Base-by-base conservation (phyloP, 2,329 filamentous ascomycete genomes). In the Grosmannia huntii region DNA sequence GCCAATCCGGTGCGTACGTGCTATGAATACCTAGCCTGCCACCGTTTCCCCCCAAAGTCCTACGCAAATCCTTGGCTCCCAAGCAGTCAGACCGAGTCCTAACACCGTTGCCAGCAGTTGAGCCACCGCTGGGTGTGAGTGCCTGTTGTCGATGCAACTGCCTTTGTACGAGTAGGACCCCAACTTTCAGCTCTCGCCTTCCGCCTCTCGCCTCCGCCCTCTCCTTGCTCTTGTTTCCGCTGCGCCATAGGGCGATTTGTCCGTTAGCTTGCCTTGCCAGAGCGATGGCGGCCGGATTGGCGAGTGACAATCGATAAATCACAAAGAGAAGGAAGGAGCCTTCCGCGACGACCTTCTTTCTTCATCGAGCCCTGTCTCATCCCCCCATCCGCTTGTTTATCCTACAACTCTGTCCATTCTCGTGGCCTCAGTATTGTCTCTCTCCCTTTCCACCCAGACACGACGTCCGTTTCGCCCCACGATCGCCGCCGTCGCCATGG, bases 401-500 rank as follows among this genome's bases (percentile, higher is more conserved):
- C 23, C 33, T 7, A 6, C 5, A 4, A 23, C 4, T 46, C n/a
- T 54, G 5, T 11, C 5, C 19, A 48, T 31, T 33, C 25, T 10
- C 23, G 9, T 25, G 16, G 25, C 25, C n/a, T 44, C 31, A 38
- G 16, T 21, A 5, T 50, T n/a, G 46, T 21, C 4, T n/a, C 5
- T 25, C 48, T 25, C 11, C 16, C n/a, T 14, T 31, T 14, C 21
- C 14, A 16, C 23, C 41, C n/a, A 41, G 23, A 38, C 36, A 48
- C 46, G 25, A 48, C 46, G 25, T 9, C 12, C 52, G 10, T 21
- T 51, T 53, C 54, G 28, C 44, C 21, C 14, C 55, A n/a, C 41
- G 41, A 49, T 28, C 55, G 19, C 56, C 59, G 23, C 57, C 58
- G 36, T 36, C 52, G 54, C 60, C 14, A 63, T 65, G 64, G 63